Base-by-base conservation (phyloP, 495 filamentous ascomycete species). In the Podospora bellae-mahoneyi region DNA sequence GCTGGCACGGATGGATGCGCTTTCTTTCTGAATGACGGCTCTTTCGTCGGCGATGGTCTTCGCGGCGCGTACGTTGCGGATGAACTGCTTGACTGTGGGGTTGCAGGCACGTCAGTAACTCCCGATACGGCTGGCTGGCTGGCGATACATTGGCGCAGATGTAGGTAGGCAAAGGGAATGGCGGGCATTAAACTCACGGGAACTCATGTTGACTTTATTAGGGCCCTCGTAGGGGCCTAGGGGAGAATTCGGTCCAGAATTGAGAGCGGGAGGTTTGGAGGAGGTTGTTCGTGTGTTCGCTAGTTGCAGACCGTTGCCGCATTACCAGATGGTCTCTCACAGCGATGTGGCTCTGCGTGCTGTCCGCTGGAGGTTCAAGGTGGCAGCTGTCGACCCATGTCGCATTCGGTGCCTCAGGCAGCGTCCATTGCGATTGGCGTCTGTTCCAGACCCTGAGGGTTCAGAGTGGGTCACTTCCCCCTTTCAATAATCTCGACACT, bases 21-120 rank as follows among this genome's bases (percentile, higher is more conserved):
- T 98, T 82, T 99, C 95, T 79, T 99, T 99, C 74, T 98, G 95
- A 67, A 99, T 95, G 28, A 98, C 95, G 27, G 94, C 93, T 73
- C 95, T 88, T 84, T 99, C 95, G 80, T 99, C 95, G 75, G 96
- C 96, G 76, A 99, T 95, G 34, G 95, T 99, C 85, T 99, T 99
- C 64, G 95, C 92, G 58, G 94, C 94, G 75, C 95, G 92, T 71
- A 99, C 95, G 83, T 97, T 97, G 77, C 95, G 93, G 81, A 99
- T 99, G 83, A 99, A 99, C 84, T 97, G 94, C 83, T 99, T 99
- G 78, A 99, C 94, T 97, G 73, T 44, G 72, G 56, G 67, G 69
- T 65, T 65, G 62, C 34, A 59, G 59, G 60, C 62, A 66, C 54
- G 68, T 72, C 60, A 67, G 66, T 56, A 16, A 57, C n/a, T 3